Base-by-base conservation (phyloP, 345 rosid species). In the Trapa incisa region DNA sequence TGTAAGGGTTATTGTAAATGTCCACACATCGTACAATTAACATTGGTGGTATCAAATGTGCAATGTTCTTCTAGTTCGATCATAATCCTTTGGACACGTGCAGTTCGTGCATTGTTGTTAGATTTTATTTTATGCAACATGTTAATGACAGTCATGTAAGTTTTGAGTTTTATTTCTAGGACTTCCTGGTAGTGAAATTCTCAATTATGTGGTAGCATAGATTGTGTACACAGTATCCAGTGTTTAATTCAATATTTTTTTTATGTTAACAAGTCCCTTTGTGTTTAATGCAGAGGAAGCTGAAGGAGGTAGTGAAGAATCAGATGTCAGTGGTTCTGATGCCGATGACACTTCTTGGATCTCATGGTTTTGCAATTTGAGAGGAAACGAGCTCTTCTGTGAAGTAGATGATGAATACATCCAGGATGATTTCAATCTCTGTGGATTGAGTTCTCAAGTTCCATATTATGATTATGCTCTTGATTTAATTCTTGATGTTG, bases 291-390 rank as follows among this genome's bases (percentile, higher is more conserved):
- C 77, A 89, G 96, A 81, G 74, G 94, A 86, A 84, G 83, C 87
- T 43, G 91, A 89, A 68, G 81, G 89, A 52, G 94, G 85, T 76
- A 87, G 91, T 42, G 96, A 87, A 75, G 94, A 82, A 72, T 87
- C 94, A 37, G 94, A 80, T 66, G 88, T 85, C 66, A 93, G 97
- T 77, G 97, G 92, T 61, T 90, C 97, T 13, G 97, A 91, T 45
- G 98, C 89, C 61, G 98, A 84, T 65, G 96, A 88, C 65, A 91
- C 98, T 2, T 88, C 98, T 11, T 93, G 98, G 98, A 91, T 93
- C 78, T 87, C 98, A 5, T 93, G 98, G 98, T 93, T 93, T 74
- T 90, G 98, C 83, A 93, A 88, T 75, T 86, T 93, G 82, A 74
- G 95, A 48, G 97, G 98, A 67, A 93, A 93, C 71, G 98, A 93